These are phyloP conservation scores for Plasmodium fragile DNA, from an alignment of 169 alveolate species.

Conservation along the genomic window DNA sequence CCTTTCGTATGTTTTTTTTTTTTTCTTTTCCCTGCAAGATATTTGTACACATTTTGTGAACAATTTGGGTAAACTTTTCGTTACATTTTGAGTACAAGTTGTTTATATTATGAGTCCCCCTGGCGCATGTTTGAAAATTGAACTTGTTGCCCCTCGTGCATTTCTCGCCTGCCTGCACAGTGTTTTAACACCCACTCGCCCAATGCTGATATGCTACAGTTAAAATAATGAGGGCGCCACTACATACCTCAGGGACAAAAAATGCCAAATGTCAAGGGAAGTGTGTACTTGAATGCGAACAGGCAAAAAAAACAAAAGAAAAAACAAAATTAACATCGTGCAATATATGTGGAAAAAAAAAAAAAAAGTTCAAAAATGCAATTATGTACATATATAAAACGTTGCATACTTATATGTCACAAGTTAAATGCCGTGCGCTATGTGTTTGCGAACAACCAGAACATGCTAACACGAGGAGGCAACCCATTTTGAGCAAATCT, in stretches of 20 bases:
- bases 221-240: background rate
- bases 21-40: background rate
- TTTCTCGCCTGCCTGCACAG: background rate
- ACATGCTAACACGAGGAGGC: background rate
- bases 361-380: background rate
- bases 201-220: background rate
- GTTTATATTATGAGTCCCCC: background rate
- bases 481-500: conserved; percentile 3
- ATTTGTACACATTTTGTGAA: background rate
- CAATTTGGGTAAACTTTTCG: background rate
- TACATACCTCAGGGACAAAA: background rate
- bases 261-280: background rate
- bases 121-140: background rate
- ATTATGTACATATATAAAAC: background rate
- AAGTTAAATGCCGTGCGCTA: background rate
- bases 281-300: background rate
- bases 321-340: background rate
- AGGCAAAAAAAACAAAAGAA: background rate
- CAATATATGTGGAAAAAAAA: background rate
- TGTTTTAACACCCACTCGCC: background rate
- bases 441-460: background rate
- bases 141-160: background rate
- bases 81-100: background rate
- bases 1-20: background rate
- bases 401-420: background rate